Base-by-base conservation (phyloP, 257 asterid species). In the Nemophila menziesii region DNA sequence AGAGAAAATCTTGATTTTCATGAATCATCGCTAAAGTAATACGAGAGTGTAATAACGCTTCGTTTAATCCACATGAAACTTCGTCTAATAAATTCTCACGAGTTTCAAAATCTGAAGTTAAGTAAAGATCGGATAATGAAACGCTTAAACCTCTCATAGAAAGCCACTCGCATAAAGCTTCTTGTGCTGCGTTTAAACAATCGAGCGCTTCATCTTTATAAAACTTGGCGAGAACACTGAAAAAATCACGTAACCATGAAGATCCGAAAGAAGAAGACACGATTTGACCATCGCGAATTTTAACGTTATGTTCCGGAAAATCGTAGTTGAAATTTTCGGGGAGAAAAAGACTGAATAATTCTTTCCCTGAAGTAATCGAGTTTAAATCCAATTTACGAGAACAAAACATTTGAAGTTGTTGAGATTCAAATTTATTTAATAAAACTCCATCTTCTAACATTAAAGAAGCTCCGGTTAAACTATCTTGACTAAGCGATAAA, bases 131-230 rank as follows among this genome's bases (percentile, higher is more conserved):
- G 11, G 78, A 71, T 24, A 90, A 61, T 0, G 96, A 90, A 54
- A 90, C 96, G 54, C 89, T 79, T 12, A 90, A 67, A 16, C 99
- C 99, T 64, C 87, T 74, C 57, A 37, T 71, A 0, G 75, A 56
- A 57, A 90, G 56, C 99, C 99, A 90, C 68, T 90, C 96, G 24
- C 94, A 74, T 19, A 90, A 73, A 53, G 77, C 74, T 48, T 78
- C 82, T 61, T 90, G 94, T 8, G 78, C 89, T 23, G 73, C 62
- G 54, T 48, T 20, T 19, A 90, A 70, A 49, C 77, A 58, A 39
- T 57, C 73, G 29, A 90, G 85, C 45, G 60, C 67, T 55, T 65
- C 60, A 16, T 64, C 70, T 23, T 57, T 61, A 43, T 51, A 68
- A 39, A 62, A 68, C 57, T 65, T 75, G 52, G 79, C 46, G 26